Conservation (phyloP, 805 yeast species). For the Citeromyces matritensis region DNA sequence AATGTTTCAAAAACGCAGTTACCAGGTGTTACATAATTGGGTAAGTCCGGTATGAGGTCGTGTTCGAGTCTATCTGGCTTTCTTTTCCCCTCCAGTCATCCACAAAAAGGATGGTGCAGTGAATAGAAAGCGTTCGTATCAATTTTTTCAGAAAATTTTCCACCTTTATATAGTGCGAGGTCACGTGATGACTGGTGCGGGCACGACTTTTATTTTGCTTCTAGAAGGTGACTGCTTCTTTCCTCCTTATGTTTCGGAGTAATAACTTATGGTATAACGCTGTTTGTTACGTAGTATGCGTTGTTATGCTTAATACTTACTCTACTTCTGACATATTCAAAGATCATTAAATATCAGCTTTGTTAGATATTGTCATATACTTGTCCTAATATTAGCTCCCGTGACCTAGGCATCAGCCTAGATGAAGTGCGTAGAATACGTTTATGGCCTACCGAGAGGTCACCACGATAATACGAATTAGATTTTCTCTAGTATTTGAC, state of each 20-base stretch:
- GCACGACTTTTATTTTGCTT: not conserved
- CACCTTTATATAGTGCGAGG: constrained; percentile 2
- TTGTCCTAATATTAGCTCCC: too few species aligned
- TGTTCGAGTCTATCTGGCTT: constrained; percentile 18
- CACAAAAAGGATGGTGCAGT: constrained; percentile 22
- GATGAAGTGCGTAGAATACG: too few species aligned
- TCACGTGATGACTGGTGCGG: not conserved
- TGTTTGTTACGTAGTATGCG: too few species aligned
- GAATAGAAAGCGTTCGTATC: constrained; percentile 29
- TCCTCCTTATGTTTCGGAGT: too few species aligned
- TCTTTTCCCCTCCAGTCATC: constrained; percentile 30
- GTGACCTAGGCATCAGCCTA: too few species aligned
- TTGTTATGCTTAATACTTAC: too few species aligned
- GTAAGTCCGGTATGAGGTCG: constrained; percentile 22
- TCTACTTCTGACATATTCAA: not conserved
- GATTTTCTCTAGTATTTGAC: too few species aligned
- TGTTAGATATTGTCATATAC: too few species aligned
- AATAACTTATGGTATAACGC: too few species aligned
- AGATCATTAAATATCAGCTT: too few species aligned
- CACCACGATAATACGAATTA: too few species aligned
- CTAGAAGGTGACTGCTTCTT: not conserved
- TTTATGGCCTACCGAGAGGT: too few species aligned
- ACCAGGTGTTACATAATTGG: constrained; percentile 13
- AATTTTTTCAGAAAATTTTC: constrained; percentile 9
- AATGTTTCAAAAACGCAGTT: constrained; percentile 24